Evolutionary conservation across 2,329 filamentous ascomycete genomes (phyloP).

Genomic region (Tolypocladium nubicola): DNA sequence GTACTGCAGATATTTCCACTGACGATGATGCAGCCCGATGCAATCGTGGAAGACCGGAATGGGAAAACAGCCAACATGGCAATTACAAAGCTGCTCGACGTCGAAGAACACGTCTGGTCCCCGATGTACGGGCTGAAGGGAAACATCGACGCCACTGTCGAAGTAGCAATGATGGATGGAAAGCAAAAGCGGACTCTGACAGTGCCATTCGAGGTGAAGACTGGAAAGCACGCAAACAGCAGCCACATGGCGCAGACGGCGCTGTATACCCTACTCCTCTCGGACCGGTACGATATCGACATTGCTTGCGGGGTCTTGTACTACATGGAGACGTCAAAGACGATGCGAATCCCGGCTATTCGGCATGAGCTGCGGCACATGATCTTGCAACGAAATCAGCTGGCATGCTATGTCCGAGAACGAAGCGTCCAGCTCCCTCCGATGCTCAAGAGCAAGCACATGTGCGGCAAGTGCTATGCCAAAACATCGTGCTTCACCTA

Average conservation of each 20-base stretch:
- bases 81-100: slow-evolving; percentile 86
- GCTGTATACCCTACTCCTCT: slow-evolving; percentile 83
- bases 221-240: slow-evolving; percentile 71
- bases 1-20: neutral
- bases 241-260: slow-evolving; percentile 89
- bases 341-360: slow-evolving; percentile 73
- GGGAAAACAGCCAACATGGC: slow-evolving; percentile 69
- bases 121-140: slow-evolving; percentile 96
- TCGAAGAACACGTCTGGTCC: slow-evolving; percentile 97
- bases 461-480: slow-evolving; percentile 82
- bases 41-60: slow-evolving; percentile 69
- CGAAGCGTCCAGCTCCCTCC: slow-evolving; percentile 69
- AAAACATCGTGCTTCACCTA: slow-evolving; percentile 88
- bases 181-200: slow-evolving; percentile 59
- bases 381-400: slow-evolving; percentile 88
- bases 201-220: slow-evolving; percentile 92
- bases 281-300: slow-evolving; percentile 89
- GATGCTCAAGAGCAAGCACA: slow-evolving; percentile 73
- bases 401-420: slow-evolving; percentile 77
- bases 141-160: slow-evolving; percentile 93
- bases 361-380: slow-evolving; percentile 87
- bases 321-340: slow-evolving; percentile 86
- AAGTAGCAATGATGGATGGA: slow-evolving; percentile 69
- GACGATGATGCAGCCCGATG: slow-evolving; percentile 44
- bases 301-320: slow-evolving; percentile 86